Percentiles rank a stretch among this genome's conserved stretches.
Evolutionary conservation across 2,329 filamentous ascomycete species (phyloP).

Genomic region (Daldinia sp.): DNA sequence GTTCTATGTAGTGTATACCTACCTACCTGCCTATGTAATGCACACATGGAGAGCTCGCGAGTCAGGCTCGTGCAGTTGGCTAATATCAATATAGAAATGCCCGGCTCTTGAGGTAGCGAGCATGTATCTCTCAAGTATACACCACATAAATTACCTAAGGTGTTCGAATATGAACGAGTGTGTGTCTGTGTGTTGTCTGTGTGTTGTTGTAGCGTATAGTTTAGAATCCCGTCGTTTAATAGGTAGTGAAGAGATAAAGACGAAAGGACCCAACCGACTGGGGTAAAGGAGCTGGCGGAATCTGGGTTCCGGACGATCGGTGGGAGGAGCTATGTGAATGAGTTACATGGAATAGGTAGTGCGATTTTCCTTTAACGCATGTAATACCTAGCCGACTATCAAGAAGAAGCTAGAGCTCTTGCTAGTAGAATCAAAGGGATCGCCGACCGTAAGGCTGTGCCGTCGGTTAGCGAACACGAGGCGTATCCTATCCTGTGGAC

Average conservation of each 20-base stretch:
- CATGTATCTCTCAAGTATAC: neutral
- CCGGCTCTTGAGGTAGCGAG: neutral
- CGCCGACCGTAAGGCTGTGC: constrained; percentile 12
- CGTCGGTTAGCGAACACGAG: constrained; percentile 5
- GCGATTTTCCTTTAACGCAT: neutral
- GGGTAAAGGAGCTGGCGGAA: constrained; percentile 4
- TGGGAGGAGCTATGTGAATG: constrained; percentile 3
- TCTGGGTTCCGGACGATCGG: constrained; percentile 22
- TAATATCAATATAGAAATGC: constrained; percentile 4
- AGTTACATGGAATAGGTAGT: constrained; percentile 4
- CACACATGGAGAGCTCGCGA: constrained; percentile 6
- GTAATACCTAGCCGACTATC: neutral
- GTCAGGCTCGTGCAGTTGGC: constrained; percentile 23
- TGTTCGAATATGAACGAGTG: too few relatives aligned
- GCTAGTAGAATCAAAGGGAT: constrained; percentile 3
- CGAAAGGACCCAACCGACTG: too few relatives aligned
- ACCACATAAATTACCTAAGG: too few relatives aligned
- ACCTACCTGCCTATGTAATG: too few relatives aligned
- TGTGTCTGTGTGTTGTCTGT: neutral
- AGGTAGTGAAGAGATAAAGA: neutral
- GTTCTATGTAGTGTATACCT: too few relatives aligned
- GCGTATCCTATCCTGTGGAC: constrained; percentile 1
- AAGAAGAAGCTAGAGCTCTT: too few relatives aligned
- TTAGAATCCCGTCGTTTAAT: too few relatives aligned
- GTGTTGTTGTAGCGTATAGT: neutral